Evolutionary conservation across 2,329 filamentous ascomycete species (phyloP).

Genomic region (Aureobasidium sp.): DNA sequence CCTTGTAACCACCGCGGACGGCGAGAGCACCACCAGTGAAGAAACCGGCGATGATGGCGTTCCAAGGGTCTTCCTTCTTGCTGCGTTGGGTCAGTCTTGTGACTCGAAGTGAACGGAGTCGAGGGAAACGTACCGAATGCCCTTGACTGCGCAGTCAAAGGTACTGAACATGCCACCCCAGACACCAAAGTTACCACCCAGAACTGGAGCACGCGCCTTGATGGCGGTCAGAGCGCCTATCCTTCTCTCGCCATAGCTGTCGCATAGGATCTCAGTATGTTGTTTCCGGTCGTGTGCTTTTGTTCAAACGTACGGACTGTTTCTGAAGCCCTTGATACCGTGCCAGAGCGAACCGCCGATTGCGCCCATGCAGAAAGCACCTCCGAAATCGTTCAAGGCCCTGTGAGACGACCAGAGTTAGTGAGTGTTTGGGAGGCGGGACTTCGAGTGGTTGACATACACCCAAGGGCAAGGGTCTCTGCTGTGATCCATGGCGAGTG

Average conservation of each 20-base stretch:
- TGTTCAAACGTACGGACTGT: conserved; percentile 44
- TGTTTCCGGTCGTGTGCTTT: not conserved
- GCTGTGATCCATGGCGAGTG: conserved; percentile 68
- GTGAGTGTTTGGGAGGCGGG: not conserved
- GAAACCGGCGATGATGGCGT: conserved; percentile 95
- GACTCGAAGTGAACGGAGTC: not conserved
- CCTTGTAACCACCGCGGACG: conserved; percentile 83
- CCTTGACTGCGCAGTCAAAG: conserved; percentile 95
- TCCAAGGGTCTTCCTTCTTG: conserved; percentile 97
- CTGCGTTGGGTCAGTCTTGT: conserved; percentile 13
- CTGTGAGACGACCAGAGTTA: not conserved
- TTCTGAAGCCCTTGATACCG: conserved; percentile 68
- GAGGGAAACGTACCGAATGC: conserved; percentile 37
- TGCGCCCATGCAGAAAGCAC: conserved; percentile 66
- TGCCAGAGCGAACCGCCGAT: conserved; percentile 70
- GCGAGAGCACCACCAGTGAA: conserved; percentile 91
- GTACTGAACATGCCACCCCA: conserved; percentile 96
- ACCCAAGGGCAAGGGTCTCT: conserved; percentile 89
- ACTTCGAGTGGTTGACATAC: not conserved
- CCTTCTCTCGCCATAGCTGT: conserved; percentile 65
- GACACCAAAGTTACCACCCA: conserved; percentile 95
- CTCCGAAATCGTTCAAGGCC: conserved; percentile 93
- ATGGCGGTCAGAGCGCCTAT: conserved; percentile 93
- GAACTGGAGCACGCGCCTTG: conserved; percentile 91
- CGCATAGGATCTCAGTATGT: not conserved